Evolutionary conservation across 768 basidiomycete genomes (phyloP), one percentile per base, ranked within the genome.

Genomic region (Floccularia luteovirens): DNA sequence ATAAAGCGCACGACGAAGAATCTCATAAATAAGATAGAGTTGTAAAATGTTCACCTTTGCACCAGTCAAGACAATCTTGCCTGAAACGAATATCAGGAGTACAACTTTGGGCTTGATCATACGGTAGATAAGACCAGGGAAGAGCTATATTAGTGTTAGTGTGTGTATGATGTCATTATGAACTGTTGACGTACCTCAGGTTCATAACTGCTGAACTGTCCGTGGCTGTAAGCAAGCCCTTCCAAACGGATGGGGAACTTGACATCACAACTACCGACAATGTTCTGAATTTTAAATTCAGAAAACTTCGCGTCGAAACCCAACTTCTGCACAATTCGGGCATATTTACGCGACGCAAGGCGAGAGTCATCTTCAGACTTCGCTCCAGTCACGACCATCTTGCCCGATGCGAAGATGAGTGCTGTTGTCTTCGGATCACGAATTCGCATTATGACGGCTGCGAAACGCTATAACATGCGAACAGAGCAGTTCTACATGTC

Each of bases 91-190:
- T 54, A 99, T 98, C 38, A 99, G 74, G 30, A 99, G 69, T 28
- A 99, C 96, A 48, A 99, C 96, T 67, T 99, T 99, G 5, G 96
- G 96, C 63, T 97, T 96, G 66, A 97, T 87, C 96, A 98, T 98
- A 51, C 94, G 88, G 57, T 99, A 98, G 59, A 99, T 98, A 32
- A 99, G 75, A 55, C 96, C 94, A 39, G 96, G 94, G 82, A 99
- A 98, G 41, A 98, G 68, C 94, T 98, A 42, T 12, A 13, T 19
- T 16, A 22, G 22, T 25, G 39, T 50, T 25, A 54, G 43, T 36
- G 39, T 37, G n/a, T 19, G 20, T 7, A 34, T 17, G 6, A 31
- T 3, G 16, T 19, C 14, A 19, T 21, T 1, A 34, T 11, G 10
- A 33, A 20, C 3, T 17, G 30, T 3, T 27, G 25, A 70, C 77